These are phyloP conservation scores for Suillus tomentosus DNA, from an alignment of 768 basidiomycete species.

Conservation along the genomic window DNA sequence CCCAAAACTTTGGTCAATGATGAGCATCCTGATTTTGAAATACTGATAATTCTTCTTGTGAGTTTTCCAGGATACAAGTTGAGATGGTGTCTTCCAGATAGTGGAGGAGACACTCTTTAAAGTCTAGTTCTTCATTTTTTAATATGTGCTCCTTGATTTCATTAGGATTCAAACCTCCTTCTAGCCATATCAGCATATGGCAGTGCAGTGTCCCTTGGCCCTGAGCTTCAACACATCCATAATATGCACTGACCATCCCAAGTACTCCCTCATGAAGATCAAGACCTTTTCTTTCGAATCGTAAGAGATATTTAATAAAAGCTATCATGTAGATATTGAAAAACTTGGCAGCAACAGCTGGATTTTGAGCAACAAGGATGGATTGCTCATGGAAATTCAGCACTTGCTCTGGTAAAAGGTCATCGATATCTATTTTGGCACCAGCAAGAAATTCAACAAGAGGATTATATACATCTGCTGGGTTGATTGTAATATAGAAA, in stretches of 20 bases:
- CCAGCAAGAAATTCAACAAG: conserved; percentile 43
- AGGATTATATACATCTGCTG: conserved; percentile 44
- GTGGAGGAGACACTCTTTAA: conserved; percentile 21
- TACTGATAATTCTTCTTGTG: too few species aligned
- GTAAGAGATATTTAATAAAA: conserved; percentile 35
- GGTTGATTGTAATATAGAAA: conserved; percentile 49
- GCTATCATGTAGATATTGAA: conserved; percentile 43
- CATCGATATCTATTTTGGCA: conserved; percentile 37
- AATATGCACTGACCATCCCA: conserved; percentile 36
- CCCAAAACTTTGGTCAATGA: too few species aligned
- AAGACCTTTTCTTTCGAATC: conserved; percentile 18
- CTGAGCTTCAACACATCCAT: conserved; percentile 44
- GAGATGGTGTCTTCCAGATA: conserved; percentile 32
- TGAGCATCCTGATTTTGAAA: too few species aligned
- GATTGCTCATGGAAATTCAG: conserved; percentile 36
- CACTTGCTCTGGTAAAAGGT: conserved; percentile 27
- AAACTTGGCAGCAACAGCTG: conserved; percentile 41
- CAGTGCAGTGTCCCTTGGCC: conserved; percentile 42
- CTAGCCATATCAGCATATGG: conserved; percentile 44
- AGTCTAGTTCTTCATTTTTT: conserved; percentile 17
- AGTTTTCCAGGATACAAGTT: background rate
- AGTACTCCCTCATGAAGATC: conserved; percentile 32
- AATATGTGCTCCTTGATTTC: conserved; percentile 25
- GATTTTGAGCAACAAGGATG: conserved; percentile 40
- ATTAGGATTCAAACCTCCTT: conserved; percentile 34